Evolutionary conservation across 2,329 filamentous ascomycete species (phyloP).

Genomic region (Arthrocladium fulminans): DNA sequence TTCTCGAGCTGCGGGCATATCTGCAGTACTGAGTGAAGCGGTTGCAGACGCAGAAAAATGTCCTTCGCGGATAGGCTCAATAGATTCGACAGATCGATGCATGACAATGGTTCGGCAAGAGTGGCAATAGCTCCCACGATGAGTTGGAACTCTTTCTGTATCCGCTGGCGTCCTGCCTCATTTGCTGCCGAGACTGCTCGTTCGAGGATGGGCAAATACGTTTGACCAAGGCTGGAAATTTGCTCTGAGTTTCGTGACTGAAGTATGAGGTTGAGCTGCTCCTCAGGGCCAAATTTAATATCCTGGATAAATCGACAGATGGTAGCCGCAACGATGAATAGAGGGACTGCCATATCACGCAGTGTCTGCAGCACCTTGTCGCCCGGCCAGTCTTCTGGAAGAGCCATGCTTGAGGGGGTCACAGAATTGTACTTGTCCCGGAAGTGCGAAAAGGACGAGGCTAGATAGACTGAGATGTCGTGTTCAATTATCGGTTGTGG

Average conservation of each 20-base stretch:
- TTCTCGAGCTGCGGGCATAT: not conserved
- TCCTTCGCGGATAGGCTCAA: not conserved
- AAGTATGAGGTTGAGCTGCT: slow-evolving; percentile 4
- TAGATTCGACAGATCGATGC: slow-evolving; percentile 2
- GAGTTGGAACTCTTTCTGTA: slow-evolving; percentile 10
- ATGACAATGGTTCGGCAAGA: slow-evolving; percentile 12
- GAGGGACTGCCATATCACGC: slow-evolving; percentile 24
- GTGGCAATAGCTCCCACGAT: slow-evolving; percentile 11
- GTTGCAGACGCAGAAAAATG: slow-evolving; percentile 2
- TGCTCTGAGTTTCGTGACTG: slow-evolving; percentile 4
- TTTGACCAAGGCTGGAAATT: slow-evolving; percentile 8
- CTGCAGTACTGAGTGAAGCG: slow-evolving; percentile 7
- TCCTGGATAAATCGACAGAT: slow-evolving; percentile 25
- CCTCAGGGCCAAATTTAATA: slow-evolving; percentile 12
- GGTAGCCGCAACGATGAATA: slow-evolving; percentile 27
- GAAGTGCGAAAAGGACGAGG: not conserved
- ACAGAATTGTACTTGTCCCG: not conserved
- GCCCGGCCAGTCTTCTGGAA: slow-evolving; percentile 30
- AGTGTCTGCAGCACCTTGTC: slow-evolving; percentile 22
- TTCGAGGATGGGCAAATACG: slow-evolving; percentile 11
- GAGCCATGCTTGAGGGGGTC: slow-evolving; percentile 21
- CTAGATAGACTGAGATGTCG: not conserved
- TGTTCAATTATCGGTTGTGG: not conserved
- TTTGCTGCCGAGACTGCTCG: slow-evolving; percentile 1
- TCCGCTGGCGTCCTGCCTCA: not conserved